These are phyloP conservation scores for Quercus wislizeni DNA, from an alignment of 306 rosid genomes.

Conservation along the genomic window DNA sequence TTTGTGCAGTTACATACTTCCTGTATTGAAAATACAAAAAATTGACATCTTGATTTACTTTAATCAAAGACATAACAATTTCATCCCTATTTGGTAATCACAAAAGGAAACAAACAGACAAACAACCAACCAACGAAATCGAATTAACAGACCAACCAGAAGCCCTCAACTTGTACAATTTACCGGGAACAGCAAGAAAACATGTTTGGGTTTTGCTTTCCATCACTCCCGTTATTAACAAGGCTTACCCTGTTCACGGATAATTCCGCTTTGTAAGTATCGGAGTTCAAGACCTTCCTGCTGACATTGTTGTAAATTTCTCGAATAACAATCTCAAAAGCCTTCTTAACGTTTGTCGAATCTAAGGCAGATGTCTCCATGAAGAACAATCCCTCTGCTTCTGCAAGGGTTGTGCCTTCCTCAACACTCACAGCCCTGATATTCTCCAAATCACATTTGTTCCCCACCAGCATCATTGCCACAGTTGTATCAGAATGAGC, in stretches of 20 bases:
- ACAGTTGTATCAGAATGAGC: conserved; percentile 92
- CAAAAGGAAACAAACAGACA: conserved; percentile 31
- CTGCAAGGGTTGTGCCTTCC: conserved; percentile 88
- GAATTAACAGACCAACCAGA: conserved; percentile 27
- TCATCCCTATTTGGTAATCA: conserved; percentile 39
- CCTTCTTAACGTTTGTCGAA: conserved; percentile 75
- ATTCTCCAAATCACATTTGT: conserved; percentile 81
- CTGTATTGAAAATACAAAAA: conserved; percentile 33
- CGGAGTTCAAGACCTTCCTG: conserved; percentile 90
- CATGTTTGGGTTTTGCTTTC: conserved; percentile 50
- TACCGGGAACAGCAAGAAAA: conserved; percentile 84
- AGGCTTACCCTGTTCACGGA: conserved; percentile 90
- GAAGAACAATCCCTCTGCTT: conserved; percentile 88
- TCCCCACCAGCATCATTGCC: conserved; percentile 91
- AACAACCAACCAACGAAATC: conserved; percentile 20
- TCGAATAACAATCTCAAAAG: conserved; percentile 81
- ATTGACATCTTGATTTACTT: conserved; percentile 22
- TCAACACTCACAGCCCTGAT: conserved; percentile 77
- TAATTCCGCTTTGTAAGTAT: conserved; percentile 87
- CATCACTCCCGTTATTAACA: conserved; percentile 49
- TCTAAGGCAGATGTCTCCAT: conserved; percentile 96
- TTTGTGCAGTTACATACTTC: conserved; percentile 31
- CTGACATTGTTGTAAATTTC: conserved; percentile 91
- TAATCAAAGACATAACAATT: conserved; percentile 24
- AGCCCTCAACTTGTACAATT: conserved; percentile 20